phyloP scores from a whole-genome alignment of 805 yeast genomes.

The Candida maesae region DNA sequence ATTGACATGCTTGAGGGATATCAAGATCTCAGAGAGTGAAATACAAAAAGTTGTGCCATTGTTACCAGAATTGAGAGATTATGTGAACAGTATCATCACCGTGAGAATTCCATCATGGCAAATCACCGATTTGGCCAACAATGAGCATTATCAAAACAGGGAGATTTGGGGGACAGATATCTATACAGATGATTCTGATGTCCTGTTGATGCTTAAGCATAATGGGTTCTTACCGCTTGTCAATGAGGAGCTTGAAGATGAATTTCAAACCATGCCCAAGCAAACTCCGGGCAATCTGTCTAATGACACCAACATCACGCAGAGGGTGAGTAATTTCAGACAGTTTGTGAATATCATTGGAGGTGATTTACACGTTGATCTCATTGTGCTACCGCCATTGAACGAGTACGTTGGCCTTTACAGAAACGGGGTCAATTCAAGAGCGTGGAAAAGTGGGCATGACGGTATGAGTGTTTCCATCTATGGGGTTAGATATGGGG shows the following conservation, averaged over 20 bases:
- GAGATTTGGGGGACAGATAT: slow-evolving; percentile 89
- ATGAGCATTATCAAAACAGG: slow-evolving; percentile 21
- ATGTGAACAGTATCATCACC: slow-evolving; percentile 38
- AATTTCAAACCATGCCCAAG: slow-evolving; percentile 16
- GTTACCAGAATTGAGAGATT: slow-evolving; percentile 32
- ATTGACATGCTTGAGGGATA: slow-evolving; percentile 11
- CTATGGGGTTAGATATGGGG: slow-evolving; percentile 36
- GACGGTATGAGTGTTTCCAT: slow-evolving; percentile 77
- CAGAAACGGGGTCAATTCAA: slow-evolving; percentile 66
- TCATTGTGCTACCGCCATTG: slow-evolving; percentile 63
- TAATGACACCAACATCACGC: slow-evolving; percentile 29
- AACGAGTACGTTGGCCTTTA: slow-evolving; percentile 59
- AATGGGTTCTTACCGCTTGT: slow-evolving; percentile 55
- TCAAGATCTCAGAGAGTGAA: not conserved
- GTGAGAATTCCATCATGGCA: slow-evolving; percentile 28
- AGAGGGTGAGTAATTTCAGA: slow-evolving; percentile 26
- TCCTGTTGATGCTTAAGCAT: slow-evolving; percentile 71
- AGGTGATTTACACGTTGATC: slow-evolving; percentile 33
- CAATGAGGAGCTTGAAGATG: slow-evolving; percentile 23
- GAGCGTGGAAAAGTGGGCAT: slow-evolving; percentile 68
- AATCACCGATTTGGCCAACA: slow-evolving; percentile 24
- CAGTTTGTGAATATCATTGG: slow-evolving; percentile 28
- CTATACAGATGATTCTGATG: slow-evolving; percentile 91
- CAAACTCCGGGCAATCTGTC: slow-evolving; percentile 41
- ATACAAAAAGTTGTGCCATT: slow-evolving; percentile 21